Evolutionary conservation across 1,139 yeast genomes (phyloP), one percentile per base, ranked within the genome.

Genomic region (Pichia sp.): DNA sequence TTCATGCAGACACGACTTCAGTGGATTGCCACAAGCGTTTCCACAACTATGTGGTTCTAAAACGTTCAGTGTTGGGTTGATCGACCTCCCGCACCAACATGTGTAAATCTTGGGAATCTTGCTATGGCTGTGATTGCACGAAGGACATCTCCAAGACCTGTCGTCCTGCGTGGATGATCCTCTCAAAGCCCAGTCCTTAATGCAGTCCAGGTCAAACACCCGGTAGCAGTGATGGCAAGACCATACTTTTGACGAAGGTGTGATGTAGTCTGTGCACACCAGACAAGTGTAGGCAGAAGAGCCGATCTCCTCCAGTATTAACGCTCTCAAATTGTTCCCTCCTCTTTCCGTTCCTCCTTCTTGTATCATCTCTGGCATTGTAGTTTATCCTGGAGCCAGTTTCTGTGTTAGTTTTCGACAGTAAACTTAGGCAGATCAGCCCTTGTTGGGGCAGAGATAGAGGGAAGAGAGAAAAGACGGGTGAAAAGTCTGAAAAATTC

Each of bases 51-150:
- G 95, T 0, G 97, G 96, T 55, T 79, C 71, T 51, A 83, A 69
- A 13, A 76, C 72, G 60, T 85, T 83, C 4, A 75, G 70, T 18
- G 69, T 72, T 0, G 97, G 97, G 58, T 87, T 80, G 19, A 79
- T 71, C 2, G 78, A 79, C 62, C 87, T 85, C 2, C 93, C 91
- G 73, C 97, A 90, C 98, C 98, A 90, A 65, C 98, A 90, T 0
- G 86, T 80, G 66, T 86, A 85, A 47, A 74, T 73, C 36, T 71
- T 68, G 0, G 95, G 95, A 4, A 83, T 72, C 54, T 72, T 73
- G 16, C 66, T 67, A 49, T 77, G 77, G 34, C 74, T 77, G 12
- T 74, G 70, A 61, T 85, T 87, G 68, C 98, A 90, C 18, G 90
- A 80, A 0, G 97, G 97, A 66, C 98, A 90, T 62, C 91, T 76